These are phyloP conservation scores for Persicaria maculosa DNA, from an alignment of 148 eudicot species.

Conservation along the genomic window DNA sequence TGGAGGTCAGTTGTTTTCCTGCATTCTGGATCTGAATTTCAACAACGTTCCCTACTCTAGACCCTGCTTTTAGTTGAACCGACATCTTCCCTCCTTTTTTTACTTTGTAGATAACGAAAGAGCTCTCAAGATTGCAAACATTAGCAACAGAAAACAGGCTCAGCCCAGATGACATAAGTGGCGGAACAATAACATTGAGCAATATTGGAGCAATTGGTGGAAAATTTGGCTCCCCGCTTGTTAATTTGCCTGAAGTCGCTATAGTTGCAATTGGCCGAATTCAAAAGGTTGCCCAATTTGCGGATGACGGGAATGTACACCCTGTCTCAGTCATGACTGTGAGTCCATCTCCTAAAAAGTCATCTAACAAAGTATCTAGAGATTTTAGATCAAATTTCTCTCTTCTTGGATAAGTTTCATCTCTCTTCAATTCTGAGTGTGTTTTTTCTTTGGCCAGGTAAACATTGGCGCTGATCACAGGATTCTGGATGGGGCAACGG, in stretches of 20 bases:
- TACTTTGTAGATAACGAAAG: conserved; percentile 63
- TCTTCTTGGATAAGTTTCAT: neutral
- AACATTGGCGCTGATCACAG: conserved; percentile 92
- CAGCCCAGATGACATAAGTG: conserved; percentile 61
- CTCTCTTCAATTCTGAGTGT: neutral
- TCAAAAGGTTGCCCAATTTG: conserved; percentile 56
- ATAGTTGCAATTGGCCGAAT: conserved; percentile 84
- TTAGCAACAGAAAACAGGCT: conserved; percentile 79
- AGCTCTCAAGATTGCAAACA: conserved; percentile 61
- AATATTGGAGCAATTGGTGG: conserved; percentile 97
- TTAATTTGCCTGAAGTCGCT: conserved; percentile 79
- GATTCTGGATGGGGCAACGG: conserved; percentile 87
- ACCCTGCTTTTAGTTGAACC: neutral
- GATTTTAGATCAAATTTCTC: neutral
- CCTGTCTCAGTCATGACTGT: conserved; percentile 73
- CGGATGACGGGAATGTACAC: conserved; percentile 65
- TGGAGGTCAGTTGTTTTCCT: conserved; percentile 51
- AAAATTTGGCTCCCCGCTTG: conserved; percentile 84
- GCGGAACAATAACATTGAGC: conserved; percentile 91
- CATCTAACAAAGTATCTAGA: neutral
- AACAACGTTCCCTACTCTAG: neutral
- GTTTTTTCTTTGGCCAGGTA: conserved; percentile 37
- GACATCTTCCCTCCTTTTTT: neutral
- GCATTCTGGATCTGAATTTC: neutral
- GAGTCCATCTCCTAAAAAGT: conserved; percentile 18